Evolutionary conservation across 1,139 yeast species (phyloP), one percentile per base, ranked within the genome.

Genomic region (Yamadazyma buinensis): DNA sequence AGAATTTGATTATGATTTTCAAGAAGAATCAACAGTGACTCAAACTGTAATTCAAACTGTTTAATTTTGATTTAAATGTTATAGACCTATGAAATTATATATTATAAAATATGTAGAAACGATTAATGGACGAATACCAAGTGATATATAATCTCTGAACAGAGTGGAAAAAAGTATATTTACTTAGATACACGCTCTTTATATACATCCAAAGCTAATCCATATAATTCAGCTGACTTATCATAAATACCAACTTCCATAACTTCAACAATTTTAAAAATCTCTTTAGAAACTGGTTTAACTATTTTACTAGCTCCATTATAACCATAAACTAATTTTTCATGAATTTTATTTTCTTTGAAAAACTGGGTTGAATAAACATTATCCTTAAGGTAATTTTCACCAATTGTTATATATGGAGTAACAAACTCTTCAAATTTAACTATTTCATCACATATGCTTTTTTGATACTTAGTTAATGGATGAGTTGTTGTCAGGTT

Each of bases 401-500:
- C 55, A 21, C 46, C 62, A 33, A 49, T 37, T 27, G 44, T 42
- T 28, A 54, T 42, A 43, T 66, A 67, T 24, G 75, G 75, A 36
- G 54, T 47, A 12, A 57, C 53, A 37, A 46, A 54, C 24, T 43
- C 41, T 31, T 57, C 53, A 19, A 65, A 67, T 32, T 48, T 48
- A 44, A 54, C 48, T 45, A 68, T 59, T 2, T 49, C 57, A 24
- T 54, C 62, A 52, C 75, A 69, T 29, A 64, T 50, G 33, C 52
- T 52, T 45, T 51, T 52, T 46, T 66, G 71, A 40, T 55, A 51
- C 40, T 59, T 57, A 35, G 59, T 45, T 41, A 67, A 59, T 34
- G 75, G 75, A 44, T 67, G 72, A 38, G 63, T 49, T 19, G 61
- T 52, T 13, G 61, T 45, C 44, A 60, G 61, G 36, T 57, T 48